Conservation (phyloP, 192 early-diverging fungal genomes). For the Entrophospora sp. region DNA sequence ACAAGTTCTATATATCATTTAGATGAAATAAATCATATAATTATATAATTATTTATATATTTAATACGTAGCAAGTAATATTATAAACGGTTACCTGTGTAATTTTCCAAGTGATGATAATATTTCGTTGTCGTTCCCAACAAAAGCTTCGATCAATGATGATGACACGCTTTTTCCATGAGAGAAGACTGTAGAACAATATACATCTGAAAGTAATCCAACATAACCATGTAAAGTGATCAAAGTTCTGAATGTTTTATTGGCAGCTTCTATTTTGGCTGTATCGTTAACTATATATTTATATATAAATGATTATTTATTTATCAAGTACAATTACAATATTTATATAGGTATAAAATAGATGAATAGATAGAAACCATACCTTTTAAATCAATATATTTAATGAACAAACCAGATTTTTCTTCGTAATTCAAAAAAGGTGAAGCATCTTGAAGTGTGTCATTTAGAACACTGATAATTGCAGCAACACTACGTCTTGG, state of each 20-base stretch:
- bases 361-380: background rate
- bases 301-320: background rate
- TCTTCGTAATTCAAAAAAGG: slow-evolving; percentile 36
- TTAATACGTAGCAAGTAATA: too few relatives aligned
- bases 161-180: slow-evolving; percentile 55
- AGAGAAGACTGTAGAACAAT: slow-evolving; percentile 52
- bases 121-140: slow-evolving; percentile 41
- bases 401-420: slow-evolving; percentile 30
- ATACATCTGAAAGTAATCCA: slow-evolving; percentile 62
- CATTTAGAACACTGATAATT: slow-evolving; percentile 46
- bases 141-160: slow-evolving; percentile 53
- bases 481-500: slow-evolving; percentile 41
- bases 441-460: slow-evolving; percentile 33
- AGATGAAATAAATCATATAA: too few relatives aligned
- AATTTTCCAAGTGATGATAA: slow-evolving; percentile 47
- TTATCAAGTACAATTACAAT: background rate
- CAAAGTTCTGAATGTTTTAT: slow-evolving; percentile 45
- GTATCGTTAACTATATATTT: background rate
- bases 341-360: background rate
- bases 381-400: slow-evolving; percentile 59
- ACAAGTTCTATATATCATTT: slow-evolving; percentile 47
- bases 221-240: slow-evolving; percentile 53
- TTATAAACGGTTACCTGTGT: slow-evolving; percentile 48
- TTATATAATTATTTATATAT: too few relatives aligned
- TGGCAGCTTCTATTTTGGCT: slow-evolving; percentile 26